Evolutionary conservation across 2,329 filamentous ascomycete species (phyloP), one percentile per base, ranked within the genome.

Genomic region (Phialophora verrucosa): DNA sequence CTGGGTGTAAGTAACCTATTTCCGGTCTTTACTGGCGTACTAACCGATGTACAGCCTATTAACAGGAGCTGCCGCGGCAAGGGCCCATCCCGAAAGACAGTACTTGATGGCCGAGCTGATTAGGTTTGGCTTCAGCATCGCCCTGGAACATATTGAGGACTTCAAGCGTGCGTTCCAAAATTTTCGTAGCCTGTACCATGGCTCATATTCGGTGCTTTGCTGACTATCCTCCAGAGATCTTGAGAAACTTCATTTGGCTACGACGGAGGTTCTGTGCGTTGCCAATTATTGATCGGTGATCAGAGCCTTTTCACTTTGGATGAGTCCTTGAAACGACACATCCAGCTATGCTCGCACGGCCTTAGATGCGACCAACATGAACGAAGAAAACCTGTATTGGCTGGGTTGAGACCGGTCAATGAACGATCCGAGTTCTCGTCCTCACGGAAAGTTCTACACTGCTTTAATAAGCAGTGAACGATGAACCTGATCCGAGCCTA

Each of bases 61-160:
- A 32, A 59, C 53, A 7, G 55, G 64, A 4, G 59, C 64, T 14
- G 60, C 64, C 4, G 64, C 64, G 8, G 64, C 64, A 29, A 54
- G 56, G 29, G 38, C 25, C 38, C 55, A 59, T 42, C 60, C 60
- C 7, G 55, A 66, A 54, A 53, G 49, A 32, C 64, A 66, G 42
- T 66, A 63, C 35, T 27, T 66, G 17, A 55, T 63, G 59, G 64
- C 60, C 17, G 55, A 63, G 35, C 35, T 66, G 31, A 49, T 66
- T 27, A 42, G 60, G 25, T 66, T 63, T 56, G 64, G 64, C 23
- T 60, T 66, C 60, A 66, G 64, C 54, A 25, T 66, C 32, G 64
- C 20, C 17, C 55, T 66, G 32, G 60, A 66, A 35, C 54, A 66
- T 6, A 27, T 35, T 11, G 54, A 63, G 10, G 60, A 63, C 27